Conservation (phyloP, 1,139 yeast species). For the Debaryomycetaceae sp. region DNA sequence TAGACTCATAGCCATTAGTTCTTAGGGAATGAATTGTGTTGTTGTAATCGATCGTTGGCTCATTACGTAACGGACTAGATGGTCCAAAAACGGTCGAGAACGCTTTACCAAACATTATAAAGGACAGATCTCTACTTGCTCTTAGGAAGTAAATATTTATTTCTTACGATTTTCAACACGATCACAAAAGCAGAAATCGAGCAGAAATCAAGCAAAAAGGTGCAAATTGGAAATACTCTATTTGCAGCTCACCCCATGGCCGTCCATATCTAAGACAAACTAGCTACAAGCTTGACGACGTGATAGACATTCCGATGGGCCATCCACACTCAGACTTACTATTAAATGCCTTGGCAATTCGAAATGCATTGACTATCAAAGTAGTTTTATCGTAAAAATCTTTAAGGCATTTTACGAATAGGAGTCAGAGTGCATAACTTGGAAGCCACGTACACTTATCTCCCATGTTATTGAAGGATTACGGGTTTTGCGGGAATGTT, state of each 20-base stretch:
- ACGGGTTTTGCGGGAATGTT: not conserved
- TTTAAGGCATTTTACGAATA: not conserved
- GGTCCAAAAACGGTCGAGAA: slow-evolving; percentile 10
- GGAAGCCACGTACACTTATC: not conserved
- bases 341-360: not conserved
- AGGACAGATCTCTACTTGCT: not conserved
- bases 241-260: no score
- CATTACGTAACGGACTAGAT: slow-evolving; percentile 25
- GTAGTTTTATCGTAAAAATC: not conserved
- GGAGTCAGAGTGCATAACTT: not conserved
- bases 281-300: no score
- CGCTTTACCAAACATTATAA: slow-evolving; percentile 8
- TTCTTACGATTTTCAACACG: not conserved
- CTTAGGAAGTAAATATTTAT: not conserved
- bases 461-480: not conserved
- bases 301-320: no score
- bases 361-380: not conserved
- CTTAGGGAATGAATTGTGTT: slow-evolving; percentile 19
- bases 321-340: no score
- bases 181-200: not conserved
- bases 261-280: no score
- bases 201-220: not conserved
- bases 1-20: slow-evolving; percentile 3
- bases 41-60: slow-evolving; percentile 39
- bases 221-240: no score